Base-by-base conservation (phyloP, 2,329 filamentous ascomycete genomes). In the Colletotrichum lini region DNA sequence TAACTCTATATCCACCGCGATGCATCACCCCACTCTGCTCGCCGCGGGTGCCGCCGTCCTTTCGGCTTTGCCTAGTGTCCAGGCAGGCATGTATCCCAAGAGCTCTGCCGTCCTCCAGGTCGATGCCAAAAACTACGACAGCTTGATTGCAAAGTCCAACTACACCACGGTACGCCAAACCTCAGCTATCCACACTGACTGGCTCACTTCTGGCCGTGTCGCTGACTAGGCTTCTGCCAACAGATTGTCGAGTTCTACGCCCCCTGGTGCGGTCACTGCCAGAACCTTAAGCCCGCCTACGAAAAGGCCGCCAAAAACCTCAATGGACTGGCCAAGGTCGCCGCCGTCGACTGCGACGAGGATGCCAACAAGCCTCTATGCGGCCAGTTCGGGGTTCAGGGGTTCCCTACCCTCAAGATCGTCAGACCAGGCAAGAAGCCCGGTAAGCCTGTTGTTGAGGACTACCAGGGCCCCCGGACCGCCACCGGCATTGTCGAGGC, bases 261-360 rank as follows among this genome's bases (percentile, higher is more conserved):
- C 10, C 96, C 96, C 30, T 98, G 96, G 96, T 98, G 96, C 78
- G 96, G 96, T 52, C 96, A 98, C 84, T 99, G 96, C 85, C 89
- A 98, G 84, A 98, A 93, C 83, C 92, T 99, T 78, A 95, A 98
- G 84, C 96, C 95, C 3, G 94, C 94, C 54, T 99, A 96, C 83
- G 96, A 98, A 82, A 98, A 98, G 82, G 95, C 92, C 2, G 96
- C 96, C 76, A 93, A 92, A 78, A 94, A 91, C 77, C 92, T 99
- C 70, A 90, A 93, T n/a, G 96, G 96, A 16, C 88, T 98, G 16
- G 96, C 95, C 77, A 97, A 98, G 78, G 96, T 99, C 52, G 96
- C 94, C 58, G 96, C 97, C 66, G 87, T 99, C 74, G 93, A 99
- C 82, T 99, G 96, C 82, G 96, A 99, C 78, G 95, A 97, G 42